Conservation (phyloP, 2,329 filamentous ascomycete species). For the Pestalotiopsis sp. region DNA sequence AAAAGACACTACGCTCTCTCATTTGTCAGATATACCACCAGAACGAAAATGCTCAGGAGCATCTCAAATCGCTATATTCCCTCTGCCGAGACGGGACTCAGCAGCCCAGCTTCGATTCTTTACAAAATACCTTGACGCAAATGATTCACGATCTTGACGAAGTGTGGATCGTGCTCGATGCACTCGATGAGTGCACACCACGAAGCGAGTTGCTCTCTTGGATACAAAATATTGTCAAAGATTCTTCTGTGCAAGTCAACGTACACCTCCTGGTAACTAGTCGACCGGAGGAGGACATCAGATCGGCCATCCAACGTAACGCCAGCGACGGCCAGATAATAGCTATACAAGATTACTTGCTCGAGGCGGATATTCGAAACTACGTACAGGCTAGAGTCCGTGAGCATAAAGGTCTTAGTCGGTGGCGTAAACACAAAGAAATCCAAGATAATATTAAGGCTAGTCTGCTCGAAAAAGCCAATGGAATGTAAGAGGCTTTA, state of each 20-base stretch:
- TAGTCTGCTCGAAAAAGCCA: conserved; percentile 21
- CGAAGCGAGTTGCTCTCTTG: conserved; percentile 15
- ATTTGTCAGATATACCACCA: conserved; percentile 34
- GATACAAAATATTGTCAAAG: conserved; percentile 11
- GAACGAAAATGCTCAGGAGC: conserved; percentile 14
- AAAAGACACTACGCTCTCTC: conserved; percentile 37
- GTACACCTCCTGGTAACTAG: conserved; percentile 24
- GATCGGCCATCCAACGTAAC: conserved; percentile 16
- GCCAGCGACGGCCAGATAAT: conserved; percentile 16
- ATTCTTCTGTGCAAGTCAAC: background rate
- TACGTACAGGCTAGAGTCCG: conserved; percentile 24
- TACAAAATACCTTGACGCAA: conserved; percentile 18
- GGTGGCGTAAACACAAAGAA: conserved; percentile 22
- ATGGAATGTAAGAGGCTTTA: conserved; percentile 29
- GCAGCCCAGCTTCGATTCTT: conserved; percentile 18
- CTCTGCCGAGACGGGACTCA: conserved; percentile 21
- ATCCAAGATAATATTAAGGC: conserved; percentile 24
- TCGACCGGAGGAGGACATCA: conserved; percentile 26
- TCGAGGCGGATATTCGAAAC: conserved; percentile 26
- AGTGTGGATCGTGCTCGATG: conserved; percentile 30
- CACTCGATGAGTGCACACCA: conserved; percentile 28
- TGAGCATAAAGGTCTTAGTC: conserved; percentile 20
- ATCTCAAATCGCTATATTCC: conserved; percentile 27
- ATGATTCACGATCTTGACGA: conserved; percentile 25
- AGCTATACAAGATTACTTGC: conserved; percentile 19